Evolutionary conservation across 306 rosid genomes (phyloP).

Genomic region (Comarum palustre): DNA sequence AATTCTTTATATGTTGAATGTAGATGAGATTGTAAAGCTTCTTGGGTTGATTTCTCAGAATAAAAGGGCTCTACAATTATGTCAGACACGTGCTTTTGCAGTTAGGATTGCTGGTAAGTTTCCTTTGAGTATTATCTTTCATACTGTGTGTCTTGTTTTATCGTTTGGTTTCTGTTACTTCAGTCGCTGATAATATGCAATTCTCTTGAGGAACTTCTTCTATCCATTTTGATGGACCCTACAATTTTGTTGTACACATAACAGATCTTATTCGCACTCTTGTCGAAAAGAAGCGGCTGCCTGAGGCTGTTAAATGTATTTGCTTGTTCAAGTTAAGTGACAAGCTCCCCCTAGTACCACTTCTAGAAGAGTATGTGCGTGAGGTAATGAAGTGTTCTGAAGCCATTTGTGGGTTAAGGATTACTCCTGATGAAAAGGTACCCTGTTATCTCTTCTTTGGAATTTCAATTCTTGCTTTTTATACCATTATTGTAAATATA

Average conservation of each 20-base stretch:
- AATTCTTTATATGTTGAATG: constrained; percentile 30
- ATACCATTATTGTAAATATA: not conserved
- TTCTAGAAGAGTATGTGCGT: constrained; percentile 24
- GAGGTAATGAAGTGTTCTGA: not conserved
- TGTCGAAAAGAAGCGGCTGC: constrained; percentile 30
- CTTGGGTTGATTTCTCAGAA: constrained; percentile 37
- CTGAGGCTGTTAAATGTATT: constrained; percentile 50
- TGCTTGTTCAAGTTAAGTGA: constrained; percentile 42
- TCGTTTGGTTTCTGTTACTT: not conserved
- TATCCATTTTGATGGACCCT: not conserved
- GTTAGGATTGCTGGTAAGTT: constrained; percentile 41
- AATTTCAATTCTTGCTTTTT: not conserved
- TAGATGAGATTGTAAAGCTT: constrained; percentile 42
- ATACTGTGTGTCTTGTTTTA: not conserved
- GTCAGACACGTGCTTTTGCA: constrained; percentile 8
- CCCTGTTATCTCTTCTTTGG: not conserved
- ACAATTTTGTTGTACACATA: not conserved
- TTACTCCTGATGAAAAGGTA: constrained; percentile 23
- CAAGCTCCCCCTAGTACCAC: constrained; percentile 35
- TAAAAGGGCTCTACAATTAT: constrained; percentile 38
- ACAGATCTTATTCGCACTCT: constrained; percentile 47
- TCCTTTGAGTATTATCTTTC: not conserved
- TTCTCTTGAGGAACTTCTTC: not conserved
- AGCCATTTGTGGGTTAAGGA: not conserved
- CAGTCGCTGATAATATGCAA: not conserved